A percentile compares a stretch with the other conserved stretches of the same genome.
phyloP scores from a whole-genome alignment of 768 basidiomycete species.

The Podaxis rugospora region DNA sequence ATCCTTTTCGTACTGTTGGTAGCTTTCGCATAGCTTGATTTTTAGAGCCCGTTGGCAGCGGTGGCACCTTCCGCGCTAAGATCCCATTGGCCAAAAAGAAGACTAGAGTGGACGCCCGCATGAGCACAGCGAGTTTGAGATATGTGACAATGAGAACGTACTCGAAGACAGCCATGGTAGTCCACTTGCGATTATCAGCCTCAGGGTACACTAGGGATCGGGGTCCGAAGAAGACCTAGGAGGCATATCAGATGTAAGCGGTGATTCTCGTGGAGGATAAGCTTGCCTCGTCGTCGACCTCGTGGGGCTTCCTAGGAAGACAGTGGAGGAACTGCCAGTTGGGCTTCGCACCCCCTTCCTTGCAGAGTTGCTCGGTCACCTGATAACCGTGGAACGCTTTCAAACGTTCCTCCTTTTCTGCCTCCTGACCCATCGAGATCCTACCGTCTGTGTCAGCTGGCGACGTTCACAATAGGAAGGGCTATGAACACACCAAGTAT shows the following conservation, averaged over 20 bases:
- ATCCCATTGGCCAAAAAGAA: conserved; percentile 47
- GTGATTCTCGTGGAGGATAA: background rate
- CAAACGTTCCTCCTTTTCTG: conserved; percentile 82
- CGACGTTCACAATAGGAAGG: background rate
- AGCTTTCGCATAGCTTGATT: too few species aligned
- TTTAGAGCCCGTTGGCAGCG: background rate
- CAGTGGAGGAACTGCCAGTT: conserved; percentile 97
- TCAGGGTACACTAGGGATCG: conserved; percentile 91
- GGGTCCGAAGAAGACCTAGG: conserved; percentile 86
- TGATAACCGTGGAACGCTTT: conserved; percentile 91
- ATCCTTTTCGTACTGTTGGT: background rate
- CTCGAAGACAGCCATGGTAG: conserved; percentile 91
- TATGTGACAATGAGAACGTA: conserved; percentile 33
- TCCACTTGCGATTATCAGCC: conserved; percentile 97
- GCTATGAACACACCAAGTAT: conserved; percentile 77
- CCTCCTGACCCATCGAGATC: conserved; percentile 99
- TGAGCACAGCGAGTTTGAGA: conserved; percentile 12
- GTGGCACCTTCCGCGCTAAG: conserved; percentile 14
- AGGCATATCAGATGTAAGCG: background rate
- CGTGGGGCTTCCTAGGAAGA: conserved; percentile 85
- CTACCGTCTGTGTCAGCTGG: conserved; percentile 29
- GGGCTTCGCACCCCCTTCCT: conserved; percentile 73
- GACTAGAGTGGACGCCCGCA: conserved; percentile 21
- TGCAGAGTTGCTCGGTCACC: conserved; percentile 85
- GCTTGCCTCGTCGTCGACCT: conserved; percentile 89